Base-by-base conservation (phyloP, 495 filamentous ascomycete species). In the Acidomyces sp. region DNA sequence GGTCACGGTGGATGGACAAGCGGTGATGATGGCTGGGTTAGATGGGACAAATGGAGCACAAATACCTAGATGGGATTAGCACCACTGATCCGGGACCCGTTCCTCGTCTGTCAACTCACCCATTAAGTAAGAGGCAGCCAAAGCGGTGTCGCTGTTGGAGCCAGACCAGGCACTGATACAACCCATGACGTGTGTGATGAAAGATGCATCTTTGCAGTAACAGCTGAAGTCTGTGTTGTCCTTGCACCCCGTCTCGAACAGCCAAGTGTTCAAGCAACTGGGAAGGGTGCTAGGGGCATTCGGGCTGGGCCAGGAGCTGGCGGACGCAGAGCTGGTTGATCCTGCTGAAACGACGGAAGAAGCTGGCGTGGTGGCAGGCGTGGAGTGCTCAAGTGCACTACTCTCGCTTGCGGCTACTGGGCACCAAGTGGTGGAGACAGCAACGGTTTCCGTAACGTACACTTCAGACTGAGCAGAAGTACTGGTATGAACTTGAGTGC, bases 221-320 rank as follows among this genome's bases (percentile, higher is more conserved):
- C 90, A 96, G 44, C 64, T 57, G 25, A 70, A 60, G 52, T 93
- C 82, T 34, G 79, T 75, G 76, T 93, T 93, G 65, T 85, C 81
- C 45, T 60, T 67, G 74, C 88, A 95, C 60, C 71, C 70, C 25
- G 76, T 68, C 46, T 65, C 66, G 51, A 77, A 73, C 48, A 92
- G 60, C 84, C 85, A 95, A 51, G 88, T 94, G 74, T 93, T 92
- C 64, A 96, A 68, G 66, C 88, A 96, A 47, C 75, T 75, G 39
- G 87, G 85, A 12, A 96, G 78, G 28, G 82, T 70, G 41, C 63
- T 63, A 34, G 87, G 86, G 70, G 77, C 85, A 15, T 57, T 48
- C 2, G 60, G 44, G 0, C 54, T 45, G 16, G 53, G 39, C 36
- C 53, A 51, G 6, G 31, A 21, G 48, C 43, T 18, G 7, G 42